Evolutionary conservation across 2,329 filamentous ascomycete genomes (phyloP).

Genomic region (Alternaria consortialis): DNA sequence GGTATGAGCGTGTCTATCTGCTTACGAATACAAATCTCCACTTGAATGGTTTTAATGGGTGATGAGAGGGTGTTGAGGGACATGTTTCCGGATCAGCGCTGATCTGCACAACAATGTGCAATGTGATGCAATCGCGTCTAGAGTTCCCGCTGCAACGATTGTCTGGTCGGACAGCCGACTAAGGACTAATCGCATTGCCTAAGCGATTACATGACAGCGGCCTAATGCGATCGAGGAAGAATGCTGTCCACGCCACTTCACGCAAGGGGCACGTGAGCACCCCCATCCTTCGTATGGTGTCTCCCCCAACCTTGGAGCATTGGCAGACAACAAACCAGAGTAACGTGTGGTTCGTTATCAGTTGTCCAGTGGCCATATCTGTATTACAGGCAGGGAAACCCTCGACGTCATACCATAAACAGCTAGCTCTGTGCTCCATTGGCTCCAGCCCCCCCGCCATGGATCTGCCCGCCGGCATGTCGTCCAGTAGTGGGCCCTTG

Average conservation of each 20-base stretch:
- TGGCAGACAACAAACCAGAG: conserved; percentile 24
- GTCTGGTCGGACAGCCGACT: conserved; percentile 9
- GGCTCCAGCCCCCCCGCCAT: conserved; percentile 35
- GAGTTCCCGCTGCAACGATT: background rate
- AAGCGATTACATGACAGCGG: conserved; percentile 8
- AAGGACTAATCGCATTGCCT: conserved; percentile 15
- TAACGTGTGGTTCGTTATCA: conserved; percentile 37
- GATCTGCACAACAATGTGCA: conserved; percentile 5
- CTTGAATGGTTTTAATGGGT: background rate
- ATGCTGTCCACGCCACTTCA: background rate
- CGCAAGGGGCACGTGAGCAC: conserved; percentile 1
- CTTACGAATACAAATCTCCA: background rate
- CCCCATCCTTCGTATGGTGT: conserved; percentile 23
- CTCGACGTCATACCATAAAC: conserved; percentile 31
- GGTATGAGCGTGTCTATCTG: conserved; percentile 2
- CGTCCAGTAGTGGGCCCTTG: conserved; percentile 14
- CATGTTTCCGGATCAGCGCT: background rate
- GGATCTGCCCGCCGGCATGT: conserved; percentile 22
- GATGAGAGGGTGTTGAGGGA: background rate
- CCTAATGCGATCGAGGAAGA: conserved; percentile 1
- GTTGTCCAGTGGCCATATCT: conserved; percentile 18
- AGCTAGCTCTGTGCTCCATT: conserved; percentile 30
- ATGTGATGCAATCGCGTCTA: conserved; percentile 1
- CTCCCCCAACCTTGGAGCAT: conserved; percentile 32
- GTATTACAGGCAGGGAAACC: conserved; percentile 24